phyloP scores from a whole-genome alignment of 140 eudicot species.

The Senecio squalidus region DNA sequence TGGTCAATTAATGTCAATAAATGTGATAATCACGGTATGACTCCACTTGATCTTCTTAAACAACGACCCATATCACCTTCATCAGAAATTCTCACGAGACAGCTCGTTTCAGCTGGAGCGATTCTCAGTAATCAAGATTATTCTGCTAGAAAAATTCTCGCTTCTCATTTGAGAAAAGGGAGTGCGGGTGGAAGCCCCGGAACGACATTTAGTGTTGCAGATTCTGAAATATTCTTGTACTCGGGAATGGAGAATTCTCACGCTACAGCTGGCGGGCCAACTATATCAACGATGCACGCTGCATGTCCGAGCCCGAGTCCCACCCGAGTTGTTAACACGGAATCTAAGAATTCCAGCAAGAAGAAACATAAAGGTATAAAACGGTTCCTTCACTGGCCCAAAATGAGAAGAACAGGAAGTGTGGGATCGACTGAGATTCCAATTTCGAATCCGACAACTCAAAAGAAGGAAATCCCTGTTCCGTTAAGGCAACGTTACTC shows the following conservation, averaged over 20 bases:
- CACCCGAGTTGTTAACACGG: neutral
- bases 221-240: slow-evolving; percentile 62
- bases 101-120: slow-evolving; percentile 81
- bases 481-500: slow-evolving; percentile 61
- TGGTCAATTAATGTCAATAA: slow-evolving; percentile 52
- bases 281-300: slow-evolving; percentile 19
- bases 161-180: slow-evolving; percentile 66
- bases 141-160: slow-evolving; percentile 51
- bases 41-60: slow-evolving; percentile 81
- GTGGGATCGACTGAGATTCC: slow-evolving; percentile 6
- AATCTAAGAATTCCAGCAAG: slow-evolving; percentile 17
- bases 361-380: slow-evolving; percentile 47
- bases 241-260: slow-evolving; percentile 51
- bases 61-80: slow-evolving; percentile 71
- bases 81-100: slow-evolving; percentile 64
- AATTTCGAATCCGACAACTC: neutral
- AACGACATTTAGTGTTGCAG: slow-evolving; percentile 56
- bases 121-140: slow-evolving; percentile 58
- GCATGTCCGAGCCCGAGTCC: slow-evolving; percentile 19
- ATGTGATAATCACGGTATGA: slow-evolving; percentile 58
- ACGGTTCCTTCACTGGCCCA: slow-evolving; percentile 82
- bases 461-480: slow-evolving; percentile 15
- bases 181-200: slow-evolving; percentile 83
- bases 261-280: slow-evolving; percentile 23
- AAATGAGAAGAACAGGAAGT: slow-evolving; percentile 29